Conservation (phyloP, 225 moss, liverwort and hornwort genomes). For the Pleurozium schreberi region DNA sequence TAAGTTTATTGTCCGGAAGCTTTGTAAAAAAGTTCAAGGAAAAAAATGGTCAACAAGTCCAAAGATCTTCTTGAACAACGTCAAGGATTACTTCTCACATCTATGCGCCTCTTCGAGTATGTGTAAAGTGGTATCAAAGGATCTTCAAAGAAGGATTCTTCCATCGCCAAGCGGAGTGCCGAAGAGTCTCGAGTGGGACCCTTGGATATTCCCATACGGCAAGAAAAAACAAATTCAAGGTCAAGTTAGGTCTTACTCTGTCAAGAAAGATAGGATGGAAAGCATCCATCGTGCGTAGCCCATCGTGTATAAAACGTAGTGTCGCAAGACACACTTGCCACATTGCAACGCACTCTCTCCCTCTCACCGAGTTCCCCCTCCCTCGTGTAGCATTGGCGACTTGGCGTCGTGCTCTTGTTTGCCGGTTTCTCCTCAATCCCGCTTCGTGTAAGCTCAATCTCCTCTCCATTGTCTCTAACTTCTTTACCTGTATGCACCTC, state of each 20-base stretch:
- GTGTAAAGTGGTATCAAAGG: rapidly evolving
- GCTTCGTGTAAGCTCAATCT: neutral
- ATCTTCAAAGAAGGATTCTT: neutral
- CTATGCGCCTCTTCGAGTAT: neutral
- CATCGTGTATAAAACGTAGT: neutral
- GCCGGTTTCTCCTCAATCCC: neutral
- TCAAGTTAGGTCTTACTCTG: neutral
- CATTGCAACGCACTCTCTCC: neutral
- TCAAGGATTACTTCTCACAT: neutral
- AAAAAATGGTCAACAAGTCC: neutral
- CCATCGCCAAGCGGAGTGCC: too few species aligned
- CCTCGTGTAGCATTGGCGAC: too few species aligned
- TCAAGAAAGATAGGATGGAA: neutral
- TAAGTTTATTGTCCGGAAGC: too few species aligned
- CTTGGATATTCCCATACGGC: neutral
- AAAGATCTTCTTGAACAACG: neutral
- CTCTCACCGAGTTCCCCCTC: rapidly evolving
- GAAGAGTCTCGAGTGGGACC: too few species aligned
- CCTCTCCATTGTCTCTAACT: neutral
- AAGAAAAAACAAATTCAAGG: too few species aligned
- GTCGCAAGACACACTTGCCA: rapidly evolving
- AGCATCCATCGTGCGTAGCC: neutral
- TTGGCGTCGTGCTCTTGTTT: too few species aligned
- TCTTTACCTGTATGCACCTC: neutral
- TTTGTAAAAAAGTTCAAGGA: neutral